Evolutionary conservation across 139 green algal species (phyloP).

Genomic region (Micractinium conductrix): DNA sequence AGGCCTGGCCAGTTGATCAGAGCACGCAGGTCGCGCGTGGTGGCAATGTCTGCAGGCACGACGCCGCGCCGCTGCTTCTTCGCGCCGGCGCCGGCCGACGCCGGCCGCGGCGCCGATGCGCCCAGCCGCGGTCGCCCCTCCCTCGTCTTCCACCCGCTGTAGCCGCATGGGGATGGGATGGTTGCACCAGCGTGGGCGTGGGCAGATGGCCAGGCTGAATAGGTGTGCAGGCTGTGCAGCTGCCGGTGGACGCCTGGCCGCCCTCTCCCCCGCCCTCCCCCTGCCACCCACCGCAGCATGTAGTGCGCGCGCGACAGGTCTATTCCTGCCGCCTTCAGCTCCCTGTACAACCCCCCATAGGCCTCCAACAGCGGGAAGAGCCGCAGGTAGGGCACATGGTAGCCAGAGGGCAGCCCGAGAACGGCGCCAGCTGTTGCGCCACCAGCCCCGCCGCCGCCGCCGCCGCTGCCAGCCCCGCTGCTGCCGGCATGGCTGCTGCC

Average conservation of each 20-base stretch:
- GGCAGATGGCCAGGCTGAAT: too few species aligned
- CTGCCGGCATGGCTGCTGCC: background rate
- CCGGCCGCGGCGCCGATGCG: background rate
- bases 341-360: conserved; percentile 22
- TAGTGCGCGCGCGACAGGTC: conserved; percentile 24
- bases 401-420: too few species aligned
- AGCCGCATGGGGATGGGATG: background rate
- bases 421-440: background rate
- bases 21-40: conserved; percentile 22
- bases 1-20: conserved; percentile 35
- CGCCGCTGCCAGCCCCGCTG: background rate
- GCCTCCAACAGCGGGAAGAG: conserved; percentile 21
- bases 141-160: conserved; percentile 26
- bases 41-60: conserved; percentile 1
- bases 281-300: conserved; percentile 25
- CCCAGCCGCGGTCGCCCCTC: conserved; percentile 22
- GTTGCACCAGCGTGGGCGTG: background rate
- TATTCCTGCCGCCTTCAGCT: conserved; percentile 15
- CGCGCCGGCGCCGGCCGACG: background rate
- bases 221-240: too few species aligned
- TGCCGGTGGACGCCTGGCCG: too few species aligned
- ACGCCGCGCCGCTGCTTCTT: background rate
- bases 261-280: background rate
- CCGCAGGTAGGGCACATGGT: conserved; percentile 8
- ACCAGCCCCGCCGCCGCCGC: background rate